Evolutionary conservation across 192 early-diverging fungal genomes (phyloP).

Genomic region (Coemansia sp.): DNA sequence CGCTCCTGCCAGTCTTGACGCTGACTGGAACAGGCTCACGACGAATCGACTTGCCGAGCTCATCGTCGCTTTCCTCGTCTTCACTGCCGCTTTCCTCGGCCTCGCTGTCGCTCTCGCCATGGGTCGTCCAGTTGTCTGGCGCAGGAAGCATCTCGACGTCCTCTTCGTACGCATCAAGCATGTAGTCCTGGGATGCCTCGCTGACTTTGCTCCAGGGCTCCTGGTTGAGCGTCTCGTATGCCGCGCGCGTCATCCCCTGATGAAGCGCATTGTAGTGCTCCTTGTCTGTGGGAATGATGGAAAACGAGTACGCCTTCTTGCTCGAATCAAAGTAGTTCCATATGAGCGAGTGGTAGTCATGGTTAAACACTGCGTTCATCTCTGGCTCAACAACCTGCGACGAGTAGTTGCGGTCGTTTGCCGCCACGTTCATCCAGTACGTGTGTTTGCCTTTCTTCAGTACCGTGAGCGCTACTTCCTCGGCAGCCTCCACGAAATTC

Average conservation of each 20-base stretch:
- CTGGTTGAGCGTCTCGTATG: conserved; percentile 74
- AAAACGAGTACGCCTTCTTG: conserved; percentile 69
- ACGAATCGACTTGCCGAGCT: conserved; percentile 26
- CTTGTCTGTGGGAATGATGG: conserved; percentile 62
- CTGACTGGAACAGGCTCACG: conserved; percentile 16
- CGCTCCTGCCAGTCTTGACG: conserved; percentile 32
- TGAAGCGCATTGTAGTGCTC: conserved; percentile 61
- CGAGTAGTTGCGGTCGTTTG: conserved; percentile 48
- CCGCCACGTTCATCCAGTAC: conserved; percentile 61
- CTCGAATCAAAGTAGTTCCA: conserved; percentile 75
- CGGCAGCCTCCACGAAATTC: conserved; percentile 60
- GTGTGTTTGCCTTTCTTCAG: conserved; percentile 34
- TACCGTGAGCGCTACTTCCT: conserved; percentile 41
- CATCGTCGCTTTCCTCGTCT: conserved; percentile 25
- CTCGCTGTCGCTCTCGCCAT: conserved; percentile 37
- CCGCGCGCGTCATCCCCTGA: conserved; percentile 64
- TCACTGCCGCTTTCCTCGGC: conserved; percentile 22
- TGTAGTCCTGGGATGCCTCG: conserved; percentile 69
- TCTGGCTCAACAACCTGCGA: conserved; percentile 65
- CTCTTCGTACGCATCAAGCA: conserved; percentile 73
- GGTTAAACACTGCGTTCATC: conserved; percentile 79
- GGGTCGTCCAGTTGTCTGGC: conserved; percentile 29
- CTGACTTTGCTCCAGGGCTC: conserved; percentile 65
- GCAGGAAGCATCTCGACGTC: conserved; percentile 52
- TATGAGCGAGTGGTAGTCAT: conserved; percentile 69